Evolutionary conservation across 352 stramenopile species (phyloP).

Genomic region (Globisporangium cystogenes): DNA sequence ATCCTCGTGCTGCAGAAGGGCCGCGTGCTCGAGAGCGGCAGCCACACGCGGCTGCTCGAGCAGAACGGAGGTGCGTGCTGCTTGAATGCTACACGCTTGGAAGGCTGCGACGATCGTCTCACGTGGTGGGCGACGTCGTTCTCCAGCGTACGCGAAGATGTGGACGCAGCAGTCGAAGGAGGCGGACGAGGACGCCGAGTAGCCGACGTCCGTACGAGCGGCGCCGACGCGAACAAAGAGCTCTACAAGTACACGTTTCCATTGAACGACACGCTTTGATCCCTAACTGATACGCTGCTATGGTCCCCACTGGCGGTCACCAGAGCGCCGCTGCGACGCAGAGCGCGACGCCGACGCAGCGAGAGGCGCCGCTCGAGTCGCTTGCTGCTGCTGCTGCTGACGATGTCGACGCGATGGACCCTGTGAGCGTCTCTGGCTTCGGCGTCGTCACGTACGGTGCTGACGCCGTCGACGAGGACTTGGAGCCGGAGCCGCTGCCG

Average conservation of each 20-base stretch:
- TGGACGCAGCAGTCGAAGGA: constrained; percentile 38
- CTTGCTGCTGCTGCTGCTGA: background rate
- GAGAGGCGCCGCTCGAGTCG: background rate
- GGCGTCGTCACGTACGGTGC: background rate
- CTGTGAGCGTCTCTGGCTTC: background rate
- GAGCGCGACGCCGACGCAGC: background rate
- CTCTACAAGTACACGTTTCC: background rate
- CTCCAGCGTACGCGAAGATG: constrained; percentile 27
- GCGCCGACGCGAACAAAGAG: background rate
- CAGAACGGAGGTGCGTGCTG: constrained; percentile 29
- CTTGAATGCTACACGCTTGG: no score
- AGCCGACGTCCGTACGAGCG: background rate
- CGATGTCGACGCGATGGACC: background rate
- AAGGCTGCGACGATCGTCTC: no score
- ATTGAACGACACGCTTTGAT: background rate
- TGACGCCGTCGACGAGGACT: background rate
- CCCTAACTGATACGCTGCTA: no score
- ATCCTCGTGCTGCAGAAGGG: constrained; percentile 63
- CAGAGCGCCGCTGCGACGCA: background rate
- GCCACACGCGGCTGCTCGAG: constrained; percentile 32
- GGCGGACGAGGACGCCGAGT: constrained; percentile 4
- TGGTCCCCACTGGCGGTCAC: no score
- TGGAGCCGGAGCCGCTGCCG: background rate
- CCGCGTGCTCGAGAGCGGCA: constrained; percentile 42
- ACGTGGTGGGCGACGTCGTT: no score